These are phyloP conservation scores for Arbutus unedo DNA, from an alignment of 148 eudicot genomes.

Conservation along the genomic window DNA sequence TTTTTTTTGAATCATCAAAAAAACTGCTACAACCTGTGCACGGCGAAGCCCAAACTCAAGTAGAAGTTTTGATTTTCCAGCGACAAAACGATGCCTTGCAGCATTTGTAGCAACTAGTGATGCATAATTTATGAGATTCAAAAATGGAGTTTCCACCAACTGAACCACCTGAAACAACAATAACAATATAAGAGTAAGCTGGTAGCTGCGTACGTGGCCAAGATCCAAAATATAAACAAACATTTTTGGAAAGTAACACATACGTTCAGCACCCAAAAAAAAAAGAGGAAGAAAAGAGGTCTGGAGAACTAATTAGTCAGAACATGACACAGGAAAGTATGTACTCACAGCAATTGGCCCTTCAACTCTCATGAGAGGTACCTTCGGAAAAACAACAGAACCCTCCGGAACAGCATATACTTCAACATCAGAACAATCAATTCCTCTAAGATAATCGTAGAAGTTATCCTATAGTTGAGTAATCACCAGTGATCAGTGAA, in stretches of 20 bases:
- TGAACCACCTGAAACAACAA: constrained; percentile 71
- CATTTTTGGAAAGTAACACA: not conserved
- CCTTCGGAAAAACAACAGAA: constrained; percentile 78
- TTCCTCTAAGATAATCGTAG: constrained; percentile 68
- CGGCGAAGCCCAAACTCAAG: constrained; percentile 97
- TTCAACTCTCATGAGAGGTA: constrained; percentile 85
- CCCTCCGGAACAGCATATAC: constrained; percentile 85
- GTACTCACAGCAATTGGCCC: constrained; percentile 91
- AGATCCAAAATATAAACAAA: constrained; percentile 2
- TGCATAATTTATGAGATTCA: constrained; percentile 90
- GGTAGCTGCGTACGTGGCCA: constrained; percentile 1
- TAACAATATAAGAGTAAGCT: not conserved
- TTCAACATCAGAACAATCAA: constrained; percentile 92
- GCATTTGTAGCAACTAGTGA: constrained; percentile 95
- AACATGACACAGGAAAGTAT: constrained; percentile 1
- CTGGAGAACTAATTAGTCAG: not conserved
- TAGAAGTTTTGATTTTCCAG: constrained; percentile 77
- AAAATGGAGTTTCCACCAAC: constrained; percentile 87
- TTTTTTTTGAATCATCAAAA: constrained; percentile 11
- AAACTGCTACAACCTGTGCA: constrained; percentile 63
- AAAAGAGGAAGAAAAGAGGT: not conserved
- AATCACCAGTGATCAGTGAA: constrained; percentile 7
- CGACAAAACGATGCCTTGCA: constrained; percentile 95
- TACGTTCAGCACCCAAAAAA: not conserved
- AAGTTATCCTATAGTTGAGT: constrained; percentile 53